phyloP scores from a whole-genome alignment of 192 early-diverging fungal species.

The Allomyces arbusculus region DNA sequence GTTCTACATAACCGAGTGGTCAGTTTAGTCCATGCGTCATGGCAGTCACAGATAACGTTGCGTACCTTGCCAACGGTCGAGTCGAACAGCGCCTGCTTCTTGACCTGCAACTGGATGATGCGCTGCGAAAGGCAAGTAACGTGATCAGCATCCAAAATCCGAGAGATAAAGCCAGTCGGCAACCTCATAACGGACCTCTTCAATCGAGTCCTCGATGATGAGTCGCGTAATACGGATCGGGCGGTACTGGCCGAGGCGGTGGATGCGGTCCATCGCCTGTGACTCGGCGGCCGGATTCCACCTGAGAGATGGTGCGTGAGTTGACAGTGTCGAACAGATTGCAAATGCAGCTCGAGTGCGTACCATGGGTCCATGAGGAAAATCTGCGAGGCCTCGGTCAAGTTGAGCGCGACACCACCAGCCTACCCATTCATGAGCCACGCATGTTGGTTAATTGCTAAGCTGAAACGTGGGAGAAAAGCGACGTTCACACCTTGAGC shows the following conservation, averaged over 20 bases:
- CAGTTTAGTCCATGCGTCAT: not conserved
- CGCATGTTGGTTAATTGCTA: too few species aligned
- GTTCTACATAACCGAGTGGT: conserved; percentile 20
- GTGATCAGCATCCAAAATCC: not conserved
- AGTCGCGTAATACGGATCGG: conserved; percentile 74
- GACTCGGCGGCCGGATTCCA: conserved; percentile 46
- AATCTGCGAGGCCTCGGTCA: conserved; percentile 73
- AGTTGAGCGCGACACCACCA: conserved; percentile 76
- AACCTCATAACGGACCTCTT: conserved; percentile 11
- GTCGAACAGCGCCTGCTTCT: conserved; percentile 75
- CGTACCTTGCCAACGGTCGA: conserved; percentile 52
- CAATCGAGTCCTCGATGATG: conserved; percentile 86
- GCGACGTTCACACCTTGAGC: conserved; percentile 26
- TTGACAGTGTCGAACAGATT: not conserved
- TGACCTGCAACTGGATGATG: conserved; percentile 79
- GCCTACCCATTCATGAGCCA: conserved; percentile 11
- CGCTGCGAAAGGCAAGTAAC: conserved; percentile 10
- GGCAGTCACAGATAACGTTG: not conserved
- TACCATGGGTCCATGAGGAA: conserved; percentile 24
- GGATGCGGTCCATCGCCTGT: conserved; percentile 90
- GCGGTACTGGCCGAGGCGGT: conserved; percentile 72
- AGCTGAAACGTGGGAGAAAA: too few species aligned
- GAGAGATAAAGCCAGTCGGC: not conserved
- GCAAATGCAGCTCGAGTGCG: not conserved
- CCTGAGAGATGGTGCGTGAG: conserved; percentile 6